Evolutionary conservation across 371 early-diverging fungal genomes (phyloP).

Genomic region (Apophysomyces trapeziformis): DNA sequence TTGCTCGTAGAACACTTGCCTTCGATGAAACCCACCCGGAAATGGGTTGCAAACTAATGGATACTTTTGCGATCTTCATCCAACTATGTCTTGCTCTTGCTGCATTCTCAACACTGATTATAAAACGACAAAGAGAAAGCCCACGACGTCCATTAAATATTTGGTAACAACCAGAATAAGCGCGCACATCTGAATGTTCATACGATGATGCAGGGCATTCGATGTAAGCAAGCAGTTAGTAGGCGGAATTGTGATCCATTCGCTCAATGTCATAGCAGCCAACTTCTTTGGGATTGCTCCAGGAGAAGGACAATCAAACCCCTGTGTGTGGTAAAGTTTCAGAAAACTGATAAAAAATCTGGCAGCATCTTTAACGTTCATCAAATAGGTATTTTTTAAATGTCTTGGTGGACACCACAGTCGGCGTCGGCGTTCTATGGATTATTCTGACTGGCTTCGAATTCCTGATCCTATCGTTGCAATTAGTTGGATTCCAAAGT

Average conservation of each 20-base stretch:
- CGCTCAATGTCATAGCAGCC: constrained; percentile 64
- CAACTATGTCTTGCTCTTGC: constrained; percentile 64
- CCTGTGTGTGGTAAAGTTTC: constrained; percentile 66
- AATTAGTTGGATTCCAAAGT: constrained; percentile 48
- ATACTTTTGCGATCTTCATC: constrained; percentile 67
- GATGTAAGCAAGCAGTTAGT: constrained; percentile 72
- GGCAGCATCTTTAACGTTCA: not conserved
- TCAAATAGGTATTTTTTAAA: constrained; percentile 71
- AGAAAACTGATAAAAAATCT: not conserved
- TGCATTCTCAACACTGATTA: constrained; percentile 67
- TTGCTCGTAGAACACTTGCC: constrained; percentile 3
- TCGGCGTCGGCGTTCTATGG: constrained; percentile 70
- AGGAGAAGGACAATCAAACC: constrained; percentile 58
- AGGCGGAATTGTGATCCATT: constrained; percentile 67
- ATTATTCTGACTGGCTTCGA: constrained; percentile 53
- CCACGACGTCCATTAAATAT: constrained; percentile 65
- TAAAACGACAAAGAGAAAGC: constrained; percentile 63
- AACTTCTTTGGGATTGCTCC: constrained; percentile 57
- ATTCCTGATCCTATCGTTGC: constrained; percentile 30
- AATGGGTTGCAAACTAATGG: constrained; percentile 60
- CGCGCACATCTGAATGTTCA: constrained; percentile 1
- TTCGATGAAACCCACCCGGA: constrained; percentile 35
- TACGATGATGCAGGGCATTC: constrained; percentile 49
- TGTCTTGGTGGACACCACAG: constrained; percentile 70
- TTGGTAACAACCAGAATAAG: constrained; percentile 47